Conservation (phyloP, 2,329 filamentous ascomycete species). For the Chrysoporthe deuterocubensis region DNA sequence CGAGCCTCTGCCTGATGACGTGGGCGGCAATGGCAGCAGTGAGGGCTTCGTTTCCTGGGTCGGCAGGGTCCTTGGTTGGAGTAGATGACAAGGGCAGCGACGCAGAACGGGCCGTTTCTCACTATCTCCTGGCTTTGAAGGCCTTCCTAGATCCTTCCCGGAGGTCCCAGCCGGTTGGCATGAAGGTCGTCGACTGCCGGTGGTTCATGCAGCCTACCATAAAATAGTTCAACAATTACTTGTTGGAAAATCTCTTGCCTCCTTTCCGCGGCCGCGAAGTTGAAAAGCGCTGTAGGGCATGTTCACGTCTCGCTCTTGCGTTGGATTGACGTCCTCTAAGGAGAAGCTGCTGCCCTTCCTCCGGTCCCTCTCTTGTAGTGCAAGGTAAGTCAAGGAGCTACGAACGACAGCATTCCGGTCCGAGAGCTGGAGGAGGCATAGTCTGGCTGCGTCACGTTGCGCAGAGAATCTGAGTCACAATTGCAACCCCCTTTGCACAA, state of each 20-base stretch:
- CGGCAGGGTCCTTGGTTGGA: constrained; percentile 16
- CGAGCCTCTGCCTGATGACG: not conserved
- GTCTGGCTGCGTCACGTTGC: not conserved
- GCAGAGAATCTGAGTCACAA: no score
- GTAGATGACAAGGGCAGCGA: constrained; percentile 7
- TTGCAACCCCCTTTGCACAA: no score
- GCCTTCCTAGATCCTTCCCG: not conserved
- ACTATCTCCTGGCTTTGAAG: not conserved
- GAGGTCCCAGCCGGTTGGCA: not conserved
- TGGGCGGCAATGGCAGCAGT: not conserved
- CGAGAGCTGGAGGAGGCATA: not conserved
- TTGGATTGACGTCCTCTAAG: no score
- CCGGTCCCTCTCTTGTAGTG: not conserved
- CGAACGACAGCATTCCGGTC: not conserved
- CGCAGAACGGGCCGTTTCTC: not conserved
- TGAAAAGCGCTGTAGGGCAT: not conserved
- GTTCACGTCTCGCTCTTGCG: not conserved
- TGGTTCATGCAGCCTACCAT: no score
- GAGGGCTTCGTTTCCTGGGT: constrained; percentile 17
- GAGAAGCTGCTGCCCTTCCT: not conserved
- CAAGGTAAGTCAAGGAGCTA: not conserved
- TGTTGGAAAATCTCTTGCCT: no score
- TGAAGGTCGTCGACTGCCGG: not conserved
- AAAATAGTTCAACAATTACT: no score
- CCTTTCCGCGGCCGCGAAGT: no score